These are phyloP conservation scores for Corylus avellana DNA, from an alignment of 306 rosid species.

Conservation along the genomic window DNA sequence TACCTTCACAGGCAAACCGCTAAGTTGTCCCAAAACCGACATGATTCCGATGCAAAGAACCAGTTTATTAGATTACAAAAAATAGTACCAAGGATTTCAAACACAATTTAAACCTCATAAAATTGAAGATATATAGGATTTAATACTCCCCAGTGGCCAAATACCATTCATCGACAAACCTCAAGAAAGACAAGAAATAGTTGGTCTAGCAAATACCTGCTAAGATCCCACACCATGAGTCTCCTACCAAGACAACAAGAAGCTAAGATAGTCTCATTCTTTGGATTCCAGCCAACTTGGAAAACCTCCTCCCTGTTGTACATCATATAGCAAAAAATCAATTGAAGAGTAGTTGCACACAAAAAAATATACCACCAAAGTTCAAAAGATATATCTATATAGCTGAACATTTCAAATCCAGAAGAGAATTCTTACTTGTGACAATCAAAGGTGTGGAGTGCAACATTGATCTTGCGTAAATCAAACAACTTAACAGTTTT, in stretches of 20 bases:
- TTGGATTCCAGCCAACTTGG: constrained; percentile 99
- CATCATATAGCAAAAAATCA: constrained; percentile 16
- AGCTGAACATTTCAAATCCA: constrained; percentile 12
- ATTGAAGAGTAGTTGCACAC: constrained; percentile 19
- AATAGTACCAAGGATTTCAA: neutral
- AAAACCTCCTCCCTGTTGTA: constrained; percentile 92
- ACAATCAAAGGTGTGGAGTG: constrained; percentile 89
- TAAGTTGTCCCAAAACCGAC: neutral
- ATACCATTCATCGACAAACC: neutral
- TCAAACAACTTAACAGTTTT: constrained; percentile 95
- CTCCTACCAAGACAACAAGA: constrained; percentile 97
- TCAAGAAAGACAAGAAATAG: constrained; percentile 13
- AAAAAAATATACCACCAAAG: neutral
- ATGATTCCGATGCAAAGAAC: constrained; percentile 8
- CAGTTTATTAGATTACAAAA: neutral
- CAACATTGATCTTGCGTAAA: constrained; percentile 72
- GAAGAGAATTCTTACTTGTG: constrained; percentile 69
- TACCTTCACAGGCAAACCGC: constrained; percentile 2
- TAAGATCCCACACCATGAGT: constrained; percentile 99
- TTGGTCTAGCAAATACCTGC: constrained; percentile 67
- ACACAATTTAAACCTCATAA: neutral
- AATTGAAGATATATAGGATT: neutral
- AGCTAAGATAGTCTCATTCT: constrained; percentile 93
- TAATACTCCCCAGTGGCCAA: neutral
- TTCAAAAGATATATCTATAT: neutral